Evolutionary conservation across 2,329 filamentous ascomycete genomes (phyloP).

Genomic region (Colletotrichum sp.): DNA sequence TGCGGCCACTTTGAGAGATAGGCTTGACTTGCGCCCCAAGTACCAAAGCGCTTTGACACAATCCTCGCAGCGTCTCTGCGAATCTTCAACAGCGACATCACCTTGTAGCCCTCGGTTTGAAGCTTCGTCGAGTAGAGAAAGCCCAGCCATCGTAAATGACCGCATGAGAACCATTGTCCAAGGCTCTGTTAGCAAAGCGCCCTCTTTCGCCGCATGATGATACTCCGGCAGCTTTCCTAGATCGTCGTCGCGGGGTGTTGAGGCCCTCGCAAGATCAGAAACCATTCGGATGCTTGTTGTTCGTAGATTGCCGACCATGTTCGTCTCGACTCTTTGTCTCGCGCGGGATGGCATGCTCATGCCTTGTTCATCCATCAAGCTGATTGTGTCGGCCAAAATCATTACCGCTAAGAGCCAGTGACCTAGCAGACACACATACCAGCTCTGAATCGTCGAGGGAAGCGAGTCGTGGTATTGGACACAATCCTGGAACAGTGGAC

Average conservation of each 20-base stretch:
- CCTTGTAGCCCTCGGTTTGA: too few species aligned
- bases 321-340: conserved; percentile 28
- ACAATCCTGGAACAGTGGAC: conserved; percentile 56
- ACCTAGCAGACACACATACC: conserved; percentile 62
- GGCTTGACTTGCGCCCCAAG: conserved; percentile 50
- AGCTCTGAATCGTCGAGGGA: conserved; percentile 60
- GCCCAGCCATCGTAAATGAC: conserved; percentile 53
- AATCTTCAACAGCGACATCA: not conserved
- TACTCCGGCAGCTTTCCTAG: conserved; percentile 39
- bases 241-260: conserved; percentile 33
- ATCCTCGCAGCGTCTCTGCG: conserved; percentile 41
- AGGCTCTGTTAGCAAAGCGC: conserved; percentile 63
- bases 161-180: conserved; percentile 63
- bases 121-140: conserved; percentile 39
- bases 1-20: not conserved
- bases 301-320: conserved; percentile 45
- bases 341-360: conserved; percentile 30
- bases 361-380: conserved; percentile 48
- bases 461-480: conserved; percentile 53
- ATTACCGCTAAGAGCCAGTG: conserved; percentile 65
- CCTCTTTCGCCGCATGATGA: conserved; percentile 58
- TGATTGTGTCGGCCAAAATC: conserved; percentile 58
- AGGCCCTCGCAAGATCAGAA: conserved; percentile 52
- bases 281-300: conserved; percentile 49
- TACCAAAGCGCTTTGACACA: conserved; percentile 60